phyloP scores from a whole-genome alignment of 768 basidiomycete genomes.

The Cystofilobasidium bisporidii region DNA sequence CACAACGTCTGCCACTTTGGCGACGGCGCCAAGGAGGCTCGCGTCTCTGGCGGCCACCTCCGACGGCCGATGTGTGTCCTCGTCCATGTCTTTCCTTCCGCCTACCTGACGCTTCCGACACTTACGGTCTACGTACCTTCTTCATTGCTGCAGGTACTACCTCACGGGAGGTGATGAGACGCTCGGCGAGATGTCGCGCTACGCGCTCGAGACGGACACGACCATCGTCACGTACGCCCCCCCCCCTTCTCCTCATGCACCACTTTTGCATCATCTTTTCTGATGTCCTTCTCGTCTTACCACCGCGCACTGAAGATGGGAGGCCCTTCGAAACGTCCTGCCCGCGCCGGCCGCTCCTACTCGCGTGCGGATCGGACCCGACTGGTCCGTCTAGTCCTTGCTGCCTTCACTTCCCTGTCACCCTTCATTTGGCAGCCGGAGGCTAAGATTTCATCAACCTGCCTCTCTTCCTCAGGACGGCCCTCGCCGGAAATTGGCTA shows the following conservation, averaged over 20 bases:
- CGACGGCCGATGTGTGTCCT: conserved; percentile 6
- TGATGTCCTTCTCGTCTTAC: too few species aligned
- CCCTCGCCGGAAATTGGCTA: conserved; percentile 12
- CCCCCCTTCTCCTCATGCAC: background rate
- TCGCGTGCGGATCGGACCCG: conserved; percentile 6
- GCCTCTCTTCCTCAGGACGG: background rate
- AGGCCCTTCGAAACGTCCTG: conserved; percentile 9
- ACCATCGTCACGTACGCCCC: background rate
- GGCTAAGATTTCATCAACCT: background rate
- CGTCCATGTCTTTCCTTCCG: too few species aligned
- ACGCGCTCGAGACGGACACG: background rate
- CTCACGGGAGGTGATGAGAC: conserved; percentile 16
- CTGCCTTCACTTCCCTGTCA: background rate
- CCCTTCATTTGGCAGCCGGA: background rate
- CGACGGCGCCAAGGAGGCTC: conserved; percentile 17
- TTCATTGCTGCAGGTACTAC: background rate
- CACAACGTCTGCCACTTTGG: conserved; percentile 12
- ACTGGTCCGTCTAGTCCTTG: too few species aligned
- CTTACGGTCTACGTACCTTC: too few species aligned
- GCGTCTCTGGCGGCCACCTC: conserved; percentile 5
- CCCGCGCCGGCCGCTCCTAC: conserved; percentile 7
- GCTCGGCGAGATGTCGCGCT: background rate
- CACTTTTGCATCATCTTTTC: too few species aligned
- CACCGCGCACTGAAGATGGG: too few species aligned
- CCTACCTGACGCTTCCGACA: too few species aligned